Evolutionary conservation across 2,329 filamentous ascomycete genomes (phyloP), one percentile per base, ranked within the genome.

Genomic region (Eutypella sp.): DNA sequence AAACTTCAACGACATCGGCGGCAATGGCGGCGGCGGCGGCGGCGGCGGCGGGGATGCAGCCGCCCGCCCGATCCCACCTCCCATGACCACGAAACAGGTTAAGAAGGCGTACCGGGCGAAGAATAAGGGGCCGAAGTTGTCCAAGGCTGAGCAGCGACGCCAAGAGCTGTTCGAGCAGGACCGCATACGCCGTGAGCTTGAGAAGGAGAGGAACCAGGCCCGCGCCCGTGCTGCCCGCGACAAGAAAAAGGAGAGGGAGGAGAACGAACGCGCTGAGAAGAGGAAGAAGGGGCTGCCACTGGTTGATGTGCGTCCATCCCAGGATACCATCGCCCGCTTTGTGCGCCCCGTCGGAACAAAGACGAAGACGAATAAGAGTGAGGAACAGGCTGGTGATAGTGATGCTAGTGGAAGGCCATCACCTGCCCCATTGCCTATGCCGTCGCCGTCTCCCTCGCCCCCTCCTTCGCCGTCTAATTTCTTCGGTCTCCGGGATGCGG

Each of bases 321-420:
- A 83, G 57, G 74, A 74, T 36, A 78, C 74, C 0, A 79, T 84
- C 50, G 67, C 76, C 16, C 58, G 70, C 29, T 83, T 83, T 47
- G 62, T 78, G 7, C 63, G 51, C 39, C 49, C 45, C n/a, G n/a
- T n/a, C 31, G 50, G 51, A 34, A 48, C 49, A 15, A 58, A 52
- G 15, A 55, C 47, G 18, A 46, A 57, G 7, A 39, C 45, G 13
- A 39, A 27, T 6, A 13, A 19, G 41, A n/a, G n/a, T n/a, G n/a
- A n/a, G n/a, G n/a, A n/a, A n/a, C n/a, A n/a, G n/a, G n/a, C n/a
- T n/a, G n/a, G n/a, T n/a, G n/a, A n/a, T n/a, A n/a, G n/a, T n/a
- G n/a, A n/a, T n/a, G n/a, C n/a, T n/a, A n/a, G n/a, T n/a, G n/a
- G n/a, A n/a, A n/a, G n/a, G n/a, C n/a, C n/a, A n/a, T n/a, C n/a